Evolutionary conservation across 1,139 yeast species (phyloP).

Genomic region (Nematodospora anomalae): DNA sequence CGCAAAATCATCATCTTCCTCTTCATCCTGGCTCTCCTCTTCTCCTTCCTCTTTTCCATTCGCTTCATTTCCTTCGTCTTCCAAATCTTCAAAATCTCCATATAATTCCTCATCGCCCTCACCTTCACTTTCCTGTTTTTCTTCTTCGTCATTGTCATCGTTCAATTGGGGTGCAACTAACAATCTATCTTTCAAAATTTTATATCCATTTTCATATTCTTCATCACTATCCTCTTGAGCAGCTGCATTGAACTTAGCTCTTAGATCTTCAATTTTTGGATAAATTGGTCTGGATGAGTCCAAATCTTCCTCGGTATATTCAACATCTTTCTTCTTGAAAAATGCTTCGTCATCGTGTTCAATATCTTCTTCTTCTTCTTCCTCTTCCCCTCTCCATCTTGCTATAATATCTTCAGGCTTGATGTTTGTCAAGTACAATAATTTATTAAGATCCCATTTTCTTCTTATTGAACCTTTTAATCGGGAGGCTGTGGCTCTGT

Average conservation of each 20-base stretch:
- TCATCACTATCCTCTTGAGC: constrained; percentile 34
- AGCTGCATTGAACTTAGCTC: constrained; percentile 51
- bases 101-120: constrained; percentile 52
- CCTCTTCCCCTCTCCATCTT: constrained; percentile 65
- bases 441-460: constrained; percentile 78
- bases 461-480: constrained; percentile 41
- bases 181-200: constrained; percentile 56
- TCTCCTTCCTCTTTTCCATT: constrained; percentile 20
- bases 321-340: constrained; percentile 52
- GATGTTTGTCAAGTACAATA: constrained; percentile 74
- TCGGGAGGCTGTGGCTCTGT: constrained; percentile 47
- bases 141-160: constrained; percentile 39
- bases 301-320: constrained; percentile 28
- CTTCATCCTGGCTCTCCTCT: constrained; percentile 26
- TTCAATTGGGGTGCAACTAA: constrained; percentile 63
- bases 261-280: constrained; percentile 51
- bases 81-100: constrained; percentile 83
- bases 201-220: constrained; percentile 48
- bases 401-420: constrained; percentile 72
- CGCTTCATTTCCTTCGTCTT: constrained; percentile 38
- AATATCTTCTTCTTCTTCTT: constrained; percentile 51
- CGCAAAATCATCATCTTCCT: constrained; percentile 46
- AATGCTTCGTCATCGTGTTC: constrained; percentile 59
- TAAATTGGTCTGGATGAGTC: constrained; percentile 38
- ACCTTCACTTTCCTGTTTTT: constrained; percentile 30